These are phyloP conservation scores for Phytophthora cactorum DNA, from an alignment of 352 stramenopile genomes.

Conservation along the genomic window DNA sequence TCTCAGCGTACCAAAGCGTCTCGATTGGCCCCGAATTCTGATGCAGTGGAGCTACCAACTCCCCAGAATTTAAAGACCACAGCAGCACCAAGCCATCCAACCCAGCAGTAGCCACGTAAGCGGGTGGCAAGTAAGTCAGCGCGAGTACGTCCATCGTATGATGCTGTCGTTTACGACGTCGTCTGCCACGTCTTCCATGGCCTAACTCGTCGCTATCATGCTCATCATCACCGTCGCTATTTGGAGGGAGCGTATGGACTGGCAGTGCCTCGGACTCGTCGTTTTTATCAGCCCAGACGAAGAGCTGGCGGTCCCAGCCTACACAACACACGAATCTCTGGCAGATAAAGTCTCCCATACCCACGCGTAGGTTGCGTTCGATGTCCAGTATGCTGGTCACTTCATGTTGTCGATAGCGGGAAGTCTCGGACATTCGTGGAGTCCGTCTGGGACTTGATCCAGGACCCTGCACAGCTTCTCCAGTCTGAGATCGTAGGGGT, in stretches of 20 bases:
- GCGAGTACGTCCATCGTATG: conserved; percentile 78
- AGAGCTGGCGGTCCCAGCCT: conserved; percentile 85
- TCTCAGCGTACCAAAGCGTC: conserved; percentile 69
- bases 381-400: conserved; percentile 86
- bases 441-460: conserved; percentile 12
- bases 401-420: conserved; percentile 74
- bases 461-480: not conserved
- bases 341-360: conserved; percentile 85
- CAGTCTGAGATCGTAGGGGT: conserved; percentile 4
- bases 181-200: conserved; percentile 30
- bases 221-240: conserved; percentile 31
- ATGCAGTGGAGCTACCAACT: conserved; percentile 67
- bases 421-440: conserved; percentile 25
- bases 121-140: conserved; percentile 72
- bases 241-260: conserved; percentile 57
- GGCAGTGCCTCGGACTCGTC: conserved; percentile 73
- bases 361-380: conserved; percentile 77
- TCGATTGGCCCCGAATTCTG: conserved; percentile 72
- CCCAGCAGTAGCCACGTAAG: conserved; percentile 71
- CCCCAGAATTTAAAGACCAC: conserved; percentile 82
- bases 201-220: conserved; percentile 24
- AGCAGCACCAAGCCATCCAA: conserved; percentile 78
- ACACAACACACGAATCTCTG: conserved; percentile 84
- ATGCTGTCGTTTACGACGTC: conserved; percentile 30
- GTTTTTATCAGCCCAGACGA: conserved; percentile 87